These are phyloP conservation scores for Scheffersomyces lignicola DNA, from an alignment of 1,139 yeast species.

Conservation along the genomic window DNA sequence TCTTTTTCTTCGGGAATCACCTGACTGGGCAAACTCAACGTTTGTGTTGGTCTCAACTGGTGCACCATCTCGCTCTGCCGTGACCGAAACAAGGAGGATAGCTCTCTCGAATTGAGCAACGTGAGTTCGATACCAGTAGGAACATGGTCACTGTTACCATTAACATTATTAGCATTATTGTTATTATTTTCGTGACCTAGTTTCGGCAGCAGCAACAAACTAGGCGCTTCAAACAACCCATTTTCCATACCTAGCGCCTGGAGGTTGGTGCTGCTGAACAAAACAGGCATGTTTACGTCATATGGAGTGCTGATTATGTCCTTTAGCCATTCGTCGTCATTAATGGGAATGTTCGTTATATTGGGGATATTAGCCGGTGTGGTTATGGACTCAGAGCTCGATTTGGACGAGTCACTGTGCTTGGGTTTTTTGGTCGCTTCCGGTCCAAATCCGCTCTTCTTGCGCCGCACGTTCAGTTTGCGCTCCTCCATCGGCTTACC, in stretches of 20 bases:
- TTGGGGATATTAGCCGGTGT: conserved; percentile 2
- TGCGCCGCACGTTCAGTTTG: neutral
- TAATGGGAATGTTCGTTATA: conserved; percentile 8
- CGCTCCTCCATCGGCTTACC: neutral
- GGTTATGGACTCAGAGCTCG: conserved; percentile 1
- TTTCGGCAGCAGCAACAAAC: conserved; percentile 2
- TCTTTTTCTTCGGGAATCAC: neutral
- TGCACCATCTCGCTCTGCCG: conserved; percentile 59
- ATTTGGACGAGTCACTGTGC: conserved; percentile 2
- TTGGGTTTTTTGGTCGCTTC: neutral
- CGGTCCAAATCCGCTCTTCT: neutral
- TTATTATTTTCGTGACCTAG: too few relatives aligned
- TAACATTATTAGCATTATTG: too few relatives aligned
- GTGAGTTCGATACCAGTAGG: too few relatives aligned
- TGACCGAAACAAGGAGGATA: conserved; percentile 52
- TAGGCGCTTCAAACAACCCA: conserved; percentile 2
- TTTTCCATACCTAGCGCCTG: conserved; percentile 2
- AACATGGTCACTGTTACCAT: too few relatives aligned
- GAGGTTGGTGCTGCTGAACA: conserved; percentile 5
- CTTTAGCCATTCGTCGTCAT: conserved; percentile 62
- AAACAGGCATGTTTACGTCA: conserved; percentile 25
- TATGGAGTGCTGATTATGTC: conserved; percentile 66
- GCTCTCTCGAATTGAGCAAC: conserved; percentile 17
- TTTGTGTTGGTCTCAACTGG: conserved; percentile 22
- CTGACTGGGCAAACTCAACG: conserved; percentile 1